Percentiles rank a stretch among this genome's conserved stretches.
These are phyloP conservation scores for Ophiostoma ips DNA, from an alignment of 2,329 filamentous ascomycete genomes.

Conservation along the genomic window DNA sequence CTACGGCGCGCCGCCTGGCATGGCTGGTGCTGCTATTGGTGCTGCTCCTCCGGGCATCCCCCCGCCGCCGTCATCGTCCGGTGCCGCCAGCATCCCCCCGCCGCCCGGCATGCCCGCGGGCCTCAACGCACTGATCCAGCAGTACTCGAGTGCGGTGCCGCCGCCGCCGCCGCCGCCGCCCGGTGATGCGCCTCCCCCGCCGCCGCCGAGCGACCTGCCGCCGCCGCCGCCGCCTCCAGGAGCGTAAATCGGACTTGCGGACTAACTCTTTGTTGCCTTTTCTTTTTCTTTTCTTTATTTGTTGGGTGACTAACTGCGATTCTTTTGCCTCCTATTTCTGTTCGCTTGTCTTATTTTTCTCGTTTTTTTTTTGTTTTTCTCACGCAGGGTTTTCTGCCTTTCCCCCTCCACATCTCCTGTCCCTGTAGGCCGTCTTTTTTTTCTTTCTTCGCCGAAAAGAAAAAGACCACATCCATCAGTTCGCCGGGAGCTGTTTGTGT, in stretches of 20 bases:
- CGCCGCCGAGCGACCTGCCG: conserved; percentile 24
- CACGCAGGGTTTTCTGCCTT: no score
- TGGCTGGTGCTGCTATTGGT: conserved; percentile 14
- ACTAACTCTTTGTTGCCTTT: background rate
- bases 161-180: conserved; percentile 12
- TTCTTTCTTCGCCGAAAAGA: no score
- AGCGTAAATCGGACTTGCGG: conserved; percentile 1
- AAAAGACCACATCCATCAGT: no score
- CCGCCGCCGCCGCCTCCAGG: conserved; percentile 19
- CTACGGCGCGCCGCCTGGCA: conserved; percentile 40
- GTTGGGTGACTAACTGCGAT: no score
- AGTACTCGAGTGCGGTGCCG: conserved; percentile 27
- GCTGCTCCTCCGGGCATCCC: conserved; percentile 12
- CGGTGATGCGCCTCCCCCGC: conserved; percentile 21
- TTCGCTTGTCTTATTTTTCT: no score
- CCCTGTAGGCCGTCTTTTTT: no score
- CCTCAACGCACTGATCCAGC: conserved; percentile 51
- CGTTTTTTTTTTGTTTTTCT: no score
- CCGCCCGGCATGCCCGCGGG: conserved; percentile 2
- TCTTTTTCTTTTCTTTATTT: no score
- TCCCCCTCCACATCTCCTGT: no score
- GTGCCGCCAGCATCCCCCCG: no score
- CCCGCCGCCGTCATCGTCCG: conserved; percentile 9
- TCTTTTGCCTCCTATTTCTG: no score
- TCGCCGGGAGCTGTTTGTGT: no score